Evolutionary conservation across 176 grass and related monocot genomes (phyloP), one percentile per base, ranked within the genome.

Genomic region (Carex myosuroides): DNA sequence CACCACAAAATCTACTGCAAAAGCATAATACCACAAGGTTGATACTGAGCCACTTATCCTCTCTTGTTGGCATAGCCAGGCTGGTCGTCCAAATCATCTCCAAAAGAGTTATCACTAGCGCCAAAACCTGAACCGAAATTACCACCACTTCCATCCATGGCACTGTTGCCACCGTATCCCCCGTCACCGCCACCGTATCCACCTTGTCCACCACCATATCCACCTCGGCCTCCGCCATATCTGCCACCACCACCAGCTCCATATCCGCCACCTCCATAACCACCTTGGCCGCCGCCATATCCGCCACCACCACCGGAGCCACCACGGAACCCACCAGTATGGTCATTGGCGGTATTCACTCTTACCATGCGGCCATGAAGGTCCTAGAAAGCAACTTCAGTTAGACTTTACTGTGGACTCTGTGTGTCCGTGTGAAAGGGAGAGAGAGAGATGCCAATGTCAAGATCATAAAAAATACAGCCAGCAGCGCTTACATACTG

Each of bases 291-390:
- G 0, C 83, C 64, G 1, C 48, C 60, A 69, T 81, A 87, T 0
- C 72, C 71, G 2, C 66, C 37, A 29, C 61, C 70, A 56, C 63
- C 67, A 4, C 79, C 74, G 63, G 30, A 72, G 13, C 87, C 83
- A 76, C 91, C 85, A 9, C 83, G 89, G n/a, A n/a, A n/a, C n/a
- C n/a, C n/a, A n/a, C n/a, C n/a, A n/a, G n/a, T n/a, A n/a, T n/a
- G n/a, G 26, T 93, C 95, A 81, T 84, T 95, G 68, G 91, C 92
- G 16, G 90, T 80, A 75, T 85, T 63, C 26, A 98, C 95, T 82
- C 84, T 90, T 83, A 98, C 13, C 55, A 66, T 81, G 85, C 95
- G 82, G 44, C 95, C 95, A 83, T 95, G 91, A 81, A 98, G 92
- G 13, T 93, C 91, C 95, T 98, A 82, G 33, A 84, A 13, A 37